A percentile compares a stretch with the other conserved stretches of the same genome.
These are phyloP conservation scores for Coemansia erecta DNA, from an alignment of 192 early-diverging fungal species.

Conservation along the genomic window DNA sequence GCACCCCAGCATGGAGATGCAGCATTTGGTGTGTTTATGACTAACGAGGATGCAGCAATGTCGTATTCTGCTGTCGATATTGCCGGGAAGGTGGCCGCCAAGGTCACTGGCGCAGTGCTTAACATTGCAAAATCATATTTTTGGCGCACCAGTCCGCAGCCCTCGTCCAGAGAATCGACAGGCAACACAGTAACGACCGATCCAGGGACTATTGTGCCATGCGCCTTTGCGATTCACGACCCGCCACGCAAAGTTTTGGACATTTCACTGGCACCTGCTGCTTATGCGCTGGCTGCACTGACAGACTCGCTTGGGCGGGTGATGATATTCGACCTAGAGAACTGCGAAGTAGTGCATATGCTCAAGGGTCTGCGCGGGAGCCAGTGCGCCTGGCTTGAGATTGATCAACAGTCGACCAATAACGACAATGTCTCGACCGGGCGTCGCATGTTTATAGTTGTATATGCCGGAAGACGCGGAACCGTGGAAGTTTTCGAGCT, in stretches of 20 bases:
- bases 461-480: constrained; percentile 30
- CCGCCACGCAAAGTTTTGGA: constrained; percentile 36
- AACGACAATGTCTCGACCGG: not conserved
- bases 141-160: constrained; percentile 21
- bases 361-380: constrained; percentile 48
- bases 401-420: not conserved
- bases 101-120: constrained; percentile 40
- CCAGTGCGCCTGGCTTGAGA: constrained; percentile 48
- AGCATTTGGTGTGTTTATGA: constrained; percentile 43
- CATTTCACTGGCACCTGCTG: constrained; percentile 36
- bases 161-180: not conserved
- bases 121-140: constrained; percentile 45
- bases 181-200: not conserved
- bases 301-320: constrained; percentile 41
- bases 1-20: constrained; percentile 45
- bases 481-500: constrained; percentile 35
- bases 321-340: constrained; percentile 37
- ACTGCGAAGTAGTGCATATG: constrained; percentile 40
- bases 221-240: constrained; percentile 36
- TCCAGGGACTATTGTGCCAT: constrained; percentile 26
- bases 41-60: constrained; percentile 33
- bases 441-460: constrained; percentile 27
- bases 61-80: constrained; percentile 40
- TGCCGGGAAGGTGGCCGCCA: constrained; percentile 38
- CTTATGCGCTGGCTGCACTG: constrained; percentile 32